Conservation (phyloP, 2,329 filamentous ascomycete species). For the Plenodomus tracheiphilus region DNA sequence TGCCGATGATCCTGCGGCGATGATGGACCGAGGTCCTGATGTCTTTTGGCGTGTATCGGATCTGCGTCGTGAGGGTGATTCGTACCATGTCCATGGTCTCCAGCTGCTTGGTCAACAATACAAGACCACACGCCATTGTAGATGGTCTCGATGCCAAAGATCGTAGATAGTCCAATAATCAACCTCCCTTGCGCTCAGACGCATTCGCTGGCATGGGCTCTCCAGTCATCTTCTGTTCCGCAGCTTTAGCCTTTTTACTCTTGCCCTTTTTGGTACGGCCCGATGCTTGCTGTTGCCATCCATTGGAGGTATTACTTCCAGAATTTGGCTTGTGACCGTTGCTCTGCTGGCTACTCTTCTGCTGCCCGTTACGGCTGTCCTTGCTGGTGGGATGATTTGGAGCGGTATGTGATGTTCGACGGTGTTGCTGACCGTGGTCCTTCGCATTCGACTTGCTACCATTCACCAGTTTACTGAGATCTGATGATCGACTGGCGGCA, state of each 20-base stretch:
- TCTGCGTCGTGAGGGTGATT: background rate
- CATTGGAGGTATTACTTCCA: constrained; percentile 10
- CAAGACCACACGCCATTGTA: background rate
- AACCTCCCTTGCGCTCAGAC: constrained; percentile 52
- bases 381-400: constrained; percentile 22
- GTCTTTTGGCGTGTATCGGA: too few species aligned
- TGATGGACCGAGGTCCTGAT: background rate
- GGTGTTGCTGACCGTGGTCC: constrained; percentile 30
- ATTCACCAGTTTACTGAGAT: constrained; percentile 33
- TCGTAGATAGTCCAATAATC: background rate
- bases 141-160: too few species aligned
- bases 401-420: constrained; percentile 32
- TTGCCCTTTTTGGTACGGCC: constrained; percentile 24
- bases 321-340: constrained; percentile 16
- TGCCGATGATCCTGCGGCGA: background rate
- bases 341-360: constrained; percentile 21
- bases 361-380: constrained; percentile 29
- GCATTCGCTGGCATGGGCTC: constrained; percentile 50
- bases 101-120: background rate
- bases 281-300: constrained; percentile 26
- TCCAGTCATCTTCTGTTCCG: constrained; percentile 39
- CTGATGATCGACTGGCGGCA: constrained; percentile 54
- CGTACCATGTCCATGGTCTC: background rate
- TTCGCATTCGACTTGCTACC: constrained; percentile 34
- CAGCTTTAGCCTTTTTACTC: constrained; percentile 30